phyloP scores from a whole-genome alignment of 2,329 filamentous ascomycete genomes.

The Botrytis pseudocinerea region DNA sequence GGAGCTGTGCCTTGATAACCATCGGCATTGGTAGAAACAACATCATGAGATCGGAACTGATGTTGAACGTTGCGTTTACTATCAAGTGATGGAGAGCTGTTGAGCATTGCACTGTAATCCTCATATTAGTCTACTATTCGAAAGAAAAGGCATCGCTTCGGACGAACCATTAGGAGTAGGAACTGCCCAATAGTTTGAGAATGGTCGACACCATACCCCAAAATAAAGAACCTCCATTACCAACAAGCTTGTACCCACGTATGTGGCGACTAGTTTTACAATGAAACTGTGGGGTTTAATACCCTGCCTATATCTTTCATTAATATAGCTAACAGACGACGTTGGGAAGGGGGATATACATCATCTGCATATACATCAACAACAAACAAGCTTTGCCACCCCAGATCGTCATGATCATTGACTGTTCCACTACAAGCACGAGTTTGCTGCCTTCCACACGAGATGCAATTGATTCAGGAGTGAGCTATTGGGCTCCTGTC shows the following conservation, averaged over 20 bases:
- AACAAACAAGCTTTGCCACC: slow-evolving; percentile 57
- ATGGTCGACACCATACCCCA: slow-evolving; percentile 57
- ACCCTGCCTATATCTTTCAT: background rate
- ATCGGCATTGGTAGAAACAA: slow-evolving; percentile 58
- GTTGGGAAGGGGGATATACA: slow-evolving; percentile 35
- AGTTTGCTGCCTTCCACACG: slow-evolving; percentile 56
- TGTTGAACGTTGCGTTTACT: slow-evolving; percentile 59
- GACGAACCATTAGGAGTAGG: slow-evolving; percentile 51
- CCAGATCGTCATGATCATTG: slow-evolving; percentile 61
- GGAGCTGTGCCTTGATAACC: slow-evolving; percentile 47
- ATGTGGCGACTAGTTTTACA: slow-evolving; percentile 52
- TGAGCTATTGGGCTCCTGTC: slow-evolving; percentile 42
- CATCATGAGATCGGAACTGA: slow-evolving; percentile 61
- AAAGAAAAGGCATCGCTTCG: background rate
- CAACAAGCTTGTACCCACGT: slow-evolving; percentile 50
- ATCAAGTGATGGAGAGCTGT: slow-evolving; percentile 58
- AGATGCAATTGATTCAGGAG: slow-evolving; percentile 41
- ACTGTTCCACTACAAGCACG: slow-evolving; percentile 61
- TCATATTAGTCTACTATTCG: background rate
- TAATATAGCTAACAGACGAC: background rate
- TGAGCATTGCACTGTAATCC: slow-evolving; percentile 53
- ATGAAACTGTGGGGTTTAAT: slow-evolving; percentile 44
- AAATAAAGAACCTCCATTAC: slow-evolving; percentile 53
- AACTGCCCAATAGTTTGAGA: slow-evolving; percentile 58
- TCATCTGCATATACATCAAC: slow-evolving; percentile 57